Base-by-base conservation (phyloP, 148 eudicot genomes). In the Mesembryanthemum crystallinum region DNA sequence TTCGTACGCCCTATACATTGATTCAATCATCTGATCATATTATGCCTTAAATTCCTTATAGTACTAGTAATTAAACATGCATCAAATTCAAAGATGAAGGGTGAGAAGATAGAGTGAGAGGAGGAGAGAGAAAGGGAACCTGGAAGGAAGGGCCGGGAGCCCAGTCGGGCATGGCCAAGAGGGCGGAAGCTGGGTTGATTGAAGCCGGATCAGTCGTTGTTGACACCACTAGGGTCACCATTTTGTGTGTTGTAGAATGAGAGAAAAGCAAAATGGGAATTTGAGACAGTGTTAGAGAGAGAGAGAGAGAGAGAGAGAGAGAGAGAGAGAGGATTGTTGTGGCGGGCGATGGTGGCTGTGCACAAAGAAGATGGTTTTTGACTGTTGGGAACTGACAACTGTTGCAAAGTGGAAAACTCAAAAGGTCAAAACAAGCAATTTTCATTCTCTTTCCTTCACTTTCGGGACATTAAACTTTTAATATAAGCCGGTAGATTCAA, bases 191-290 rank as follows among this genome's bases (percentile, higher is more conserved):
- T 0, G 93, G 93, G 43, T 86, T 87, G 42, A 78, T 63, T 8
- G 93, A 91, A 11, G 92, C 93, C 7, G 93, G 92, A 78, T 91
- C 97, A 29, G 47, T 73, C 10, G 90, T 88, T 5, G 97, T 89
- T 17, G 97, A 88, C 20, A 91, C 92, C 59, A 91, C 85, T 32
- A 91, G 68, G 9, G 86, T 88, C 86, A 85, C 93, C 97, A 89
- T 82, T 62, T 47, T 62, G 65, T 43, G 45, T 28, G 17, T 29
- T n/a, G n/a, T 3, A 23, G 21, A 42, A 9, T 27, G 64, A 64
- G 73, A 71, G 6, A 35, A 66, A 78, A 78, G 85, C 73, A 21
- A n/a, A 57, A 57, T 57, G 1, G 27, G 61, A 71, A 27, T 51
- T 20, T 45, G 39, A 35, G 21, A n/a, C 9, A 6, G 5, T 39